Evolutionary conservation across 768 basidiomycete genomes (phyloP), one percentile per base, ranked within the genome.

Genomic region (Sarcodon sp.): DNA sequence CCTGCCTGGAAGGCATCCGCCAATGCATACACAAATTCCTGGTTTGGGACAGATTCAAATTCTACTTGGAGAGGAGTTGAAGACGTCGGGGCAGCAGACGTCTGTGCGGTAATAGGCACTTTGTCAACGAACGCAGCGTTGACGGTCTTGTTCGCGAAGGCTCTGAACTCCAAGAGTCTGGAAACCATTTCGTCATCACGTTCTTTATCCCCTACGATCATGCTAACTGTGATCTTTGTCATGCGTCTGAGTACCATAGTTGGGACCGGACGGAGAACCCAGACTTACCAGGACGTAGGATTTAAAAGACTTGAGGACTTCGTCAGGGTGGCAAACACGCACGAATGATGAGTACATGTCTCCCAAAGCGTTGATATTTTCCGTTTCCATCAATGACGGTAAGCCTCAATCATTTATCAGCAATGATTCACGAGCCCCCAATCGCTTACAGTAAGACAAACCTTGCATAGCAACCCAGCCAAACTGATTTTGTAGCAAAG

Each of bases 171-270:
- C 34, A 91, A 71, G 0, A 93, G 73, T 15, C 73, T 69, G 15
- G 76, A 69, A 3, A 93, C 81, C 87, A 93, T 91, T 15, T 74
- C 68, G 9, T 86, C 87, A 47, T 91, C 90, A 11, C 65, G 66
- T 5, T 64, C 64, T 3, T 55, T 53, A 55, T 87, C 80, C 43
- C 71, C 75, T 50, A 91, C 83, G 50, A 91, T 81, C n/a, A 57
- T 54, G 47, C 70, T 63, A 1, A 88, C 86, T 0, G 64, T 68
- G 27, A 60, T 63, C 86, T 87, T 53, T 6, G 13, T 47, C 16
- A 27, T 35, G 18, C 21, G 21, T 46, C 12, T 31, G 7, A 13
- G 44, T 47, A 21, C 43, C 47, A 18, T 37, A 39, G 35, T 33
- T 39, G 43, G 6, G 46, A 44, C 9, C 13, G 18, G 34, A 6